These are phyloP conservation scores for Venturia carpophila DNA, from an alignment of 2,329 filamentous ascomycete species.

Conservation along the genomic window DNA sequence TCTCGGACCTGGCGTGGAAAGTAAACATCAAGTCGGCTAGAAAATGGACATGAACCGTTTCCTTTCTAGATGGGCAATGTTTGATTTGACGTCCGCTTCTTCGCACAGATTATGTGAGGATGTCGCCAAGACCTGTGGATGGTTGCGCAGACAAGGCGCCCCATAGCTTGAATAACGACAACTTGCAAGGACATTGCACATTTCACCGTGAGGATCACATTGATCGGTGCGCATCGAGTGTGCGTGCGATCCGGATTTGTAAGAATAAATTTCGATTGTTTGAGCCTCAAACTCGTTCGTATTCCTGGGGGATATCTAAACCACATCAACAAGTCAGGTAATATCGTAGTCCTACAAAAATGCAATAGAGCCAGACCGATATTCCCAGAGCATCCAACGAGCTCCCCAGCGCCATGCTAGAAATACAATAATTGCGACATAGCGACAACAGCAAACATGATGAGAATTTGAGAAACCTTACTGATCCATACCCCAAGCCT, in stretches of 20 bases:
- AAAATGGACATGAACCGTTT: too few relatives aligned
- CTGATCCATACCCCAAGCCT: constrained; percentile 15
- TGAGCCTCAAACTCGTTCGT: neutral
- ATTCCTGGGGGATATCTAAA: neutral
- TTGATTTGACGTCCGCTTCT: too few relatives aligned
- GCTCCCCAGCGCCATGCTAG: neutral
- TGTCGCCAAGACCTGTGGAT: neutral
- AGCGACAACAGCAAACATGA: neutral
- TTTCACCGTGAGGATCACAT: too few relatives aligned
- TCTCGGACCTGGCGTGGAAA: too few relatives aligned
- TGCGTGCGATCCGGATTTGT: too few relatives aligned
- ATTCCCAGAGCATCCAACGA: neutral
- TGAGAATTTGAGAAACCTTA: neutral
- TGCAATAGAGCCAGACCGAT: neutral
- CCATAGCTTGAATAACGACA: too few relatives aligned
- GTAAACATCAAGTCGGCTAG: too few relatives aligned
- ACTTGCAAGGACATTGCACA: too few relatives aligned
- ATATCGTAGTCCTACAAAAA: neutral
- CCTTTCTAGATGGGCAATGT: too few relatives aligned
- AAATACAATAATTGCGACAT: neutral
- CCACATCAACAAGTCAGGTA: neutral
- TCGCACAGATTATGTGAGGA: neutral
- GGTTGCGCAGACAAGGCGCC: too few relatives aligned
- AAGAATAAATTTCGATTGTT: neutral
- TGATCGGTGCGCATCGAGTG: too few relatives aligned